These are phyloP conservation scores for Albugo candida DNA, from an alignment of 352 stramenopile genomes.

Conservation along the genomic window DNA sequence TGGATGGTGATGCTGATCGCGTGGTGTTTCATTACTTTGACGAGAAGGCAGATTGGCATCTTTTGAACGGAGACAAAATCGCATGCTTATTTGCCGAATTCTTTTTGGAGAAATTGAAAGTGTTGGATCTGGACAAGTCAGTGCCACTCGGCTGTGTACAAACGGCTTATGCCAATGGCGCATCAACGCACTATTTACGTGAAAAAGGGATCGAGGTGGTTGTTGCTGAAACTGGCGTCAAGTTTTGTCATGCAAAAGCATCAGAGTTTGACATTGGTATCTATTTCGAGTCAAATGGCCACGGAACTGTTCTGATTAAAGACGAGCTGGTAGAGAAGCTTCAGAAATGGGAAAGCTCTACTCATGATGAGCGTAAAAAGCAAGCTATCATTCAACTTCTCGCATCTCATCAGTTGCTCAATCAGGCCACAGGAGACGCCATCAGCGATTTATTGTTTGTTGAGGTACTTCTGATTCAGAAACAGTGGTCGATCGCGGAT, in stretches of 20 bases:
- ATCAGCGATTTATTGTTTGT: constrained; percentile 93
- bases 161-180: constrained; percentile 98
- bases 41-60: constrained; percentile 31
- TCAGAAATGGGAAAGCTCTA: constrained; percentile 49
- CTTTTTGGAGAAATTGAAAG: constrained; percentile 78
- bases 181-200: constrained; percentile 76
- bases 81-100: constrained; percentile 90
- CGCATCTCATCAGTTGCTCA: constrained; percentile 82
- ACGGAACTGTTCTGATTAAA: constrained; percentile 96
- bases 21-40: constrained; percentile 95
- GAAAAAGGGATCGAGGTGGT: constrained; percentile 34
- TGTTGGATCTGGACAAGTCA: constrained; percentile 39
- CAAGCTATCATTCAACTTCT: constrained; percentile 64
- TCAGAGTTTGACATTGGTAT: constrained; percentile 94
- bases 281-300: constrained; percentile 99
- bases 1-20: constrained; percentile 97
- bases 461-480: constrained; percentile 85
- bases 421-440: constrained; percentile 95
- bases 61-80: constrained; percentile 98
- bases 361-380: constrained; percentile 67
- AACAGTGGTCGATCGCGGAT: constrained; percentile 73
- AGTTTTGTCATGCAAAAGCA: constrained; percentile 92
- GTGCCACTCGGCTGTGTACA: constrained; percentile 91
- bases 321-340: constrained; percentile 72
- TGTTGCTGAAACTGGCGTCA: constrained; percentile 95